Evolutionary conservation across 495 filamentous ascomycete species (phyloP).

Genomic region (Aspergillus cavernicola): DNA sequence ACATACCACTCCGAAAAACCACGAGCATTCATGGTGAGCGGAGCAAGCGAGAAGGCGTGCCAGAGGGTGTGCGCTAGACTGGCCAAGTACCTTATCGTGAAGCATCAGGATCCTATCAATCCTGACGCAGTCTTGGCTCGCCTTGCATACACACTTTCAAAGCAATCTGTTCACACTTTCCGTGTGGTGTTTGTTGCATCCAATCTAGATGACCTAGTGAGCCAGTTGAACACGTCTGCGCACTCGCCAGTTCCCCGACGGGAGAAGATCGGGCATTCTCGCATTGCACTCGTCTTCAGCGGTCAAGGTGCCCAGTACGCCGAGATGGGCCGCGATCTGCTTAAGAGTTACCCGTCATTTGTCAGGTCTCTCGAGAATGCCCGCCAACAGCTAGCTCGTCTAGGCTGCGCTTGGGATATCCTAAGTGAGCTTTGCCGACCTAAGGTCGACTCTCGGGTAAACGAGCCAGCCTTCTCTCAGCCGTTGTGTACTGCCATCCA

Average conservation of each 20-base stretch:
- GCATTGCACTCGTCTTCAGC: constrained; percentile 13
- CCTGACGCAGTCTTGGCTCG: constrained; percentile 6
- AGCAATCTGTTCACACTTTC: constrained; percentile 9
- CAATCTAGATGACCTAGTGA: background rate
- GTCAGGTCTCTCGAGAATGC: constrained; percentile 11
- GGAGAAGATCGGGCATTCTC: constrained; percentile 1
- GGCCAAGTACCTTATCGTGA: constrained; percentile 6
- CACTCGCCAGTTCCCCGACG: constrained; percentile 3
- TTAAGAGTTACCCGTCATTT: constrained; percentile 8
- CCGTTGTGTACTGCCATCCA: constrained; percentile 28
- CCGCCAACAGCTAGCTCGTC: background rate
- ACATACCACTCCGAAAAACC: constrained; percentile 9
- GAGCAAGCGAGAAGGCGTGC: constrained; percentile 10
- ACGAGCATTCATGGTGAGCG: constrained; percentile 5
- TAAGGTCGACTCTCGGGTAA: constrained; percentile 6
- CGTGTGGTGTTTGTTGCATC: constrained; percentile 6
- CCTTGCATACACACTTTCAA: constrained; percentile 4
- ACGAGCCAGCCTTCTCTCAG: constrained; percentile 17
- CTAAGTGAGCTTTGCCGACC: constrained; percentile 10
- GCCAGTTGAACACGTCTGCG: background rate
- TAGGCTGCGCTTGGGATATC: constrained; percentile 9
- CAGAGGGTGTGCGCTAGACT: constrained; percentile 1
- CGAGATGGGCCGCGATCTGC: constrained; percentile 11
- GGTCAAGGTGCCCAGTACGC: constrained; percentile 14
- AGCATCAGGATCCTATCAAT: constrained; percentile 3